These are phyloP conservation scores for Austroboletus festivus DNA, from an alignment of 768 basidiomycete genomes.

Conservation along the genomic window DNA sequence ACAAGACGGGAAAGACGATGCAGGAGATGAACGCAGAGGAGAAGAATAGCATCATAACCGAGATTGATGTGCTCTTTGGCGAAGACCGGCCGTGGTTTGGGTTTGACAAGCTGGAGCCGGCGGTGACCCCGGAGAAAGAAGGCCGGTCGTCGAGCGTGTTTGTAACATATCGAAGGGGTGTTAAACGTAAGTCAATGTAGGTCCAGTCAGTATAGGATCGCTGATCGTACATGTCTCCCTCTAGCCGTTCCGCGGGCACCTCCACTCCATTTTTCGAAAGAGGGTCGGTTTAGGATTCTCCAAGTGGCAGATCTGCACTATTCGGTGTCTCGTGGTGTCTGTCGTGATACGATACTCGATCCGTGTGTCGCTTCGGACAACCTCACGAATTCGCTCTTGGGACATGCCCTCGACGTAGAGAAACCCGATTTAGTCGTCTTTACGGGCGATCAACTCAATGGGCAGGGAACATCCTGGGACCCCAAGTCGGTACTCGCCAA, in stretches of 20 bases:
- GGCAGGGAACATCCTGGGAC: constrained; percentile 89
- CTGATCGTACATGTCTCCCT: not conserved
- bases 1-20: constrained; percentile 63
- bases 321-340: constrained; percentile 74
- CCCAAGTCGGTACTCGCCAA: constrained; percentile 85
- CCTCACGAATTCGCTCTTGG: constrained; percentile 72
- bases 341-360: constrained; percentile 61
- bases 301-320: constrained; percentile 95
- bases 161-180: constrained; percentile 67
- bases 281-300: constrained; percentile 85
- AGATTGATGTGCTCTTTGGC: constrained; percentile 88
- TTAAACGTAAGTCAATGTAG: constrained; percentile 54
- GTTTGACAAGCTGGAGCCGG: constrained; percentile 67
- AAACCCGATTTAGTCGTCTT: constrained; percentile 92
- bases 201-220: not conserved
- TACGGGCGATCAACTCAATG: constrained; percentile 91
- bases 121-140: constrained; percentile 46
- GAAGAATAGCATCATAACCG: constrained; percentile 70
- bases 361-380: constrained; percentile 69
- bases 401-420: constrained; percentile 67
- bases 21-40: constrained; percentile 58
- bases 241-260: constrained; percentile 68
- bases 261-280: constrained; percentile 75
- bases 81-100: constrained; percentile 84
- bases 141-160: constrained; percentile 51